phyloP scores from a whole-genome alignment of 306 rosid species.

The Medicago ruthenica region DNA sequence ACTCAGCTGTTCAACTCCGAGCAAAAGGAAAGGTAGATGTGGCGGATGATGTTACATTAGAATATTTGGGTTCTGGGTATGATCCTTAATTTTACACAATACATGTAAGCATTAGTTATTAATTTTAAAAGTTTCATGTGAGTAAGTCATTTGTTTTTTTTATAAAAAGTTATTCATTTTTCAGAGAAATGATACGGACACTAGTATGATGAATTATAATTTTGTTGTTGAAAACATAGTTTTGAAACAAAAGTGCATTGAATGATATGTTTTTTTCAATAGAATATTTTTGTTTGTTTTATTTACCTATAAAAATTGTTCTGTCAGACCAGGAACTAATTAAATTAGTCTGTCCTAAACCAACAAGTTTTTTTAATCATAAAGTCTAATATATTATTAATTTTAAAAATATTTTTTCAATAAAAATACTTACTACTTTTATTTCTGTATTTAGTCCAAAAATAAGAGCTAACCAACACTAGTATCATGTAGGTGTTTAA shows the following conservation, averaged over 20 bases:
- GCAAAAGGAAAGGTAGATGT: conserved; percentile 28
- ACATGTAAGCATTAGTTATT: too few species aligned
- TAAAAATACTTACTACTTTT: too few species aligned
- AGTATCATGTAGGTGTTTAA: conserved; percentile 35
- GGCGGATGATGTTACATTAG: not conserved
- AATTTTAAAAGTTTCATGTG: not conserved
- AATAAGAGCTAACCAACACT: not conserved
- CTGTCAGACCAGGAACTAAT: not conserved
- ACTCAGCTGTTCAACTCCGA: conserved; percentile 41
- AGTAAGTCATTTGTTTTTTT: not conserved
- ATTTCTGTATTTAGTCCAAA: too few species aligned
- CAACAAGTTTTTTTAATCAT: not conserved
- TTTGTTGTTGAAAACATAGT: too few species aligned
- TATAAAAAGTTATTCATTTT: not conserved
- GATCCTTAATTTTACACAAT: not conserved
- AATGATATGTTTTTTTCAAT: too few species aligned
- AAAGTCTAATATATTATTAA: not conserved
- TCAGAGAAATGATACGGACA: too few species aligned
- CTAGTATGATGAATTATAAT: too few species aligned
- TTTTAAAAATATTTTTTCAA: too few species aligned
- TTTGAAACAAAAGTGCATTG: too few species aligned
- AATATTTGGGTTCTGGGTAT: conserved; percentile 40
- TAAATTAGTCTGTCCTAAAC: not conserved
- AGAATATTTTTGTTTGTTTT: too few species aligned
- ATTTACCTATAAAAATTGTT: not conserved